A percentile compares a stretch with the other conserved stretches of the same genome.
phyloP scores from a whole-genome alignment of 202 grass and related monocot genomes.

The Saccharum hybrid region DNA sequence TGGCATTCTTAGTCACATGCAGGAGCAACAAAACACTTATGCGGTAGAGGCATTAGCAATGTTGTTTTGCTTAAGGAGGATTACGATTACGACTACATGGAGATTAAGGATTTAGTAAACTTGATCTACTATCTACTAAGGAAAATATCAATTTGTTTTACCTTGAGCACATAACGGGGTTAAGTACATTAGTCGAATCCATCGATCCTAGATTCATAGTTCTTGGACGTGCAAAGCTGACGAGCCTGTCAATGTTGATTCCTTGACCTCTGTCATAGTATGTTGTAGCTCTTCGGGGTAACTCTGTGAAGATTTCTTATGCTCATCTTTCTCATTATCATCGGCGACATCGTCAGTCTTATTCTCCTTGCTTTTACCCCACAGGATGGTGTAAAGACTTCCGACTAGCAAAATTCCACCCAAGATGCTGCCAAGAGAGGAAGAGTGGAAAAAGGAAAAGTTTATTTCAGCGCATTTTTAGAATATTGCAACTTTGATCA shows the following conservation, averaged over 20 bases:
- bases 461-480: background rate
- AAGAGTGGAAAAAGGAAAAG: background rate
- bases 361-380: constrained; percentile 57
- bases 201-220: background rate
- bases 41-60: too few relatives aligned
- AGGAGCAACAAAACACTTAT: too few relatives aligned
- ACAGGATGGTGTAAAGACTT: constrained; percentile 20
- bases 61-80: too few relatives aligned
- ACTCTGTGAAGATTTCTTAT: background rate
- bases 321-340: background rate
- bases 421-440: constrained; percentile 25
- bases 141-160: too few relatives aligned
- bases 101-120: too few relatives aligned
- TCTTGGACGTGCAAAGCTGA: background rate
- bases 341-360: too few relatives aligned
- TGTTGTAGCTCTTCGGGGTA: background rate
- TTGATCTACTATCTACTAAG: too few relatives aligned
- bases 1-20: too few relatives aligned
- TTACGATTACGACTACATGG: too few relatives aligned
- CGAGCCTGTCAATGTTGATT: background rate
- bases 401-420: constrained; percentile 28
- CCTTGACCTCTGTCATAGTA: background rate
- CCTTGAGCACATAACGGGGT: background rate
- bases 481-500: background rate
- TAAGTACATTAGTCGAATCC: background rate